phyloP scores from a whole-genome alignment of 2,329 filamentous ascomycete species.

The Trichoderma simmonsii region DNA sequence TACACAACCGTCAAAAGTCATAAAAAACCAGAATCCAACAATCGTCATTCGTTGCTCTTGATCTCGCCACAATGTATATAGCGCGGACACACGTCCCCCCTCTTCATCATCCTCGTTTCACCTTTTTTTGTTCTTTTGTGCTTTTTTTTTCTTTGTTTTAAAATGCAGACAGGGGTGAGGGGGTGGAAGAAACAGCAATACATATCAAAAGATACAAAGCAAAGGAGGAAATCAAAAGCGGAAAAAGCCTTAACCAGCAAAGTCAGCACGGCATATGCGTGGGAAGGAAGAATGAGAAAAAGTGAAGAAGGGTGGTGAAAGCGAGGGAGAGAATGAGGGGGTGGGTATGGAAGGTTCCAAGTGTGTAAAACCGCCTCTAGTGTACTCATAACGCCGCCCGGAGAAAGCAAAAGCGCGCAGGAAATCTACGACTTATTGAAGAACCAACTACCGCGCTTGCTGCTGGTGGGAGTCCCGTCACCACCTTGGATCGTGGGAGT shows the following conservation, averaged over 20 bases:
- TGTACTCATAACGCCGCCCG: constrained; percentile 28
- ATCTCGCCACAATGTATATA: constrained; percentile 1
- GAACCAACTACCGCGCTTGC: constrained; percentile 73
- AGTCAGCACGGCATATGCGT: constrained; percentile 13
- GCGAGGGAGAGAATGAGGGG: neutral
- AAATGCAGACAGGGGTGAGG: constrained; percentile 6
- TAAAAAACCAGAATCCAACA: constrained; percentile 23
- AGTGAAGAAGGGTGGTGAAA: neutral
- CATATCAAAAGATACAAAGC: constrained; percentile 15
- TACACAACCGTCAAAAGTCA: neutral
- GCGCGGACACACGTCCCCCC: neutral
- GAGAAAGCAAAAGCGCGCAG: constrained; percentile 13
- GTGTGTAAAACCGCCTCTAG: constrained; percentile 14
- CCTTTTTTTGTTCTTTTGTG: neutral
- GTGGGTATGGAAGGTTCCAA: constrained; percentile 19
- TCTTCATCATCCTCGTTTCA: constrained; percentile 13
- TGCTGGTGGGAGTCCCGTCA: constrained; percentile 53
- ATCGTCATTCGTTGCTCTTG: constrained; percentile 19
- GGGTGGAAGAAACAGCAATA: constrained; percentile 5
- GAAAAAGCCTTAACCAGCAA: constrained; percentile 21
- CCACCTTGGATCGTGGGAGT: constrained; percentile 58
- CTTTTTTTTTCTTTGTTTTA: constrained; percentile 13
- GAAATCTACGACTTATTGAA: constrained; percentile 58
- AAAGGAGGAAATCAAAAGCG: constrained; percentile 20
- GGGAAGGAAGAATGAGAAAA: constrained; percentile 19